Evolutionary conservation across 805 yeast species (phyloP).

Genomic region (Myxozyma melibiosi): DNA sequence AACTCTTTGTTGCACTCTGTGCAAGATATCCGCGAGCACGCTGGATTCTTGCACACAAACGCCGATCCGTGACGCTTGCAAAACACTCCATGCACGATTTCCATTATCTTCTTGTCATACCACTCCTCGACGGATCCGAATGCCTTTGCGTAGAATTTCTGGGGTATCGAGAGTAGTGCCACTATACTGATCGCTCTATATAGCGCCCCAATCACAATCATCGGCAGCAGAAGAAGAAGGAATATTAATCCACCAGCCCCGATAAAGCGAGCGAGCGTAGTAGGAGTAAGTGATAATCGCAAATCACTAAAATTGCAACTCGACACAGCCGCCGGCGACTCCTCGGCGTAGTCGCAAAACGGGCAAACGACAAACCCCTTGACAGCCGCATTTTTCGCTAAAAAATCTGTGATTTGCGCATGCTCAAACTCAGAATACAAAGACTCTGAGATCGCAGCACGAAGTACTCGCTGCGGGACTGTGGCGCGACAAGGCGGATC

Average conservation of each 20-base stretch:
- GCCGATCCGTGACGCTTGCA: conserved; percentile 26
- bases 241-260: conserved; percentile 3
- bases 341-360: conserved; percentile 30
- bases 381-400: conserved; percentile 9
- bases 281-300: neutral
- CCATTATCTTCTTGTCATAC: conserved; percentile 3
- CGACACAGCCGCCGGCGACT: conserved; percentile 23
- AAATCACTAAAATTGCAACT: conserved; percentile 1
- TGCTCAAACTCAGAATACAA: conserved; percentile 24
- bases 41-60: conserved; percentile 27
- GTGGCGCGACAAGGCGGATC: conserved; percentile 18
- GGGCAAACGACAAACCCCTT: conserved; percentile 26
- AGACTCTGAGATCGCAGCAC: conserved; percentile 11
- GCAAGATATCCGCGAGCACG: conserved; percentile 26
- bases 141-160: neutral
- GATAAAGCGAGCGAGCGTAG: conserved; percentile 5
- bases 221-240: neutral
- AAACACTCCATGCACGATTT: conserved; percentile 23
- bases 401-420: conserved; percentile 22
- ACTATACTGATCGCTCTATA: neutral
- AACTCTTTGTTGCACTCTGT: conserved; percentile 31
- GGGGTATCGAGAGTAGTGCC: conserved; percentile 1
- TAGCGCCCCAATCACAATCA: neutral
- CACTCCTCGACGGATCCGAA: conserved; percentile 11
- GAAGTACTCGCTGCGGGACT: conserved; percentile 19